Base-by-base conservation (phyloP, 768 basidiomycete species). In the Psilocybe subaeruginosa region DNA sequence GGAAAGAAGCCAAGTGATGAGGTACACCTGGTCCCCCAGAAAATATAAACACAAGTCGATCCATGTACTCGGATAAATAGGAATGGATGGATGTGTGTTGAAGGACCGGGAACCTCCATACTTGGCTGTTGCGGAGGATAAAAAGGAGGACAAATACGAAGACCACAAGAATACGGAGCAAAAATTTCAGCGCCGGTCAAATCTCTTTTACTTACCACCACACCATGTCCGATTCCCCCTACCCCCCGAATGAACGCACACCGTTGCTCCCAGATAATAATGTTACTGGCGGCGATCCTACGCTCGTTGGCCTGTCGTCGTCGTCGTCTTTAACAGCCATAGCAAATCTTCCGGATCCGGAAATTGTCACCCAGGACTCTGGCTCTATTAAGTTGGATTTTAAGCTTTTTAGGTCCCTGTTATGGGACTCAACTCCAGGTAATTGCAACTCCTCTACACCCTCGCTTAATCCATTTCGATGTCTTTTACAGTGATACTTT, bases 381-480 rank as follows among this genome's bases (percentile, higher is more conserved):
- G 70, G 55, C 68, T 63, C 60, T 43, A 50, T 60, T 41, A 62
- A 61, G 47, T 63, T 71, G 53, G 65, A 72, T 63, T 67, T 75
- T 55, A 71, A 67, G 54, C 75, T 88, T 66, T 74, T 86, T 61
- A 69, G 56, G 54, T 81, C 82, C 3, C 74, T 89, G 58, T 67
- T 85, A 56, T 69, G 79, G 49, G 87, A 87, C 73, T 86, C 86
- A 8, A 73, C 84, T 41, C 87, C 87, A 43, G 85, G 87, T 84
- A 61, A 61, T 19, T 8, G 6, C 16, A 31, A 37, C 53, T 17
- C 49, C 54, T 41, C 47, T 55, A 8, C 17, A 30, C 35, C 23
- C 4, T 27, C 47, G 48, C 39, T 51, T 41, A 59, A 43, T 37
- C 49, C 19, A 43, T 29, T 46, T 43, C 33, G 45, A 35, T 53